A percentile compares a stretch with the other conserved stretches of the same genome.
Evolutionary conservation across 345 rosid species (phyloP).

Genomic region (Citrus mangshanensis): DNA sequence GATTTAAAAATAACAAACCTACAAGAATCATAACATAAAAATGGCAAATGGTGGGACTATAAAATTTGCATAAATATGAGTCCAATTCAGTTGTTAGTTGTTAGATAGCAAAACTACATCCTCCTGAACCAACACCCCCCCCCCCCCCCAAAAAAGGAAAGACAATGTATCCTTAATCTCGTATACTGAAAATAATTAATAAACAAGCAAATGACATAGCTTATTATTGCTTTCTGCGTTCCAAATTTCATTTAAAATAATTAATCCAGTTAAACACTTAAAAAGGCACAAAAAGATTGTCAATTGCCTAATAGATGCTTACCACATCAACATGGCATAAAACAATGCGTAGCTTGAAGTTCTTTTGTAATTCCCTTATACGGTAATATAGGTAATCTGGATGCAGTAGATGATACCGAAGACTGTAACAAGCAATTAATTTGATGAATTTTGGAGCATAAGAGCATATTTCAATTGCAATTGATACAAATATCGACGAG

Average conservation of each 20-base stretch:
- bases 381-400: constrained; percentile 90
- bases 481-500: background rate
- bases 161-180: background rate
- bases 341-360: constrained; percentile 82
- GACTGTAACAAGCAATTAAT: constrained; percentile 43
- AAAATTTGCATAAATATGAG: too few relatives aligned
- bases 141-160: background rate
- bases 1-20: too few relatives aligned
- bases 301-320: constrained; percentile 20
- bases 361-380: constrained; percentile 83
- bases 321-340: constrained; percentile 95
- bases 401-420: constrained; percentile 88
- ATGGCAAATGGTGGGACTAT: too few relatives aligned
- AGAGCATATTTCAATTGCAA: constrained; percentile 1
- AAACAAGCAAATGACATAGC: background rate
- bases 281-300: background rate
- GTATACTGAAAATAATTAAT: background rate
- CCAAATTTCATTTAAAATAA: background rate
- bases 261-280: background rate
- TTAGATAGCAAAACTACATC: constrained; percentile 31
- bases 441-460: background rate
- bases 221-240: background rate
- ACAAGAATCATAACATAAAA: too few relatives aligned
- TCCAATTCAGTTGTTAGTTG: too few relatives aligned
- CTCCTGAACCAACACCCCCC: constrained; percentile 51